Evolutionary conservation across 1,139 yeast species (phyloP).

Genomic region (Diutina pseudorugosa): DNA sequence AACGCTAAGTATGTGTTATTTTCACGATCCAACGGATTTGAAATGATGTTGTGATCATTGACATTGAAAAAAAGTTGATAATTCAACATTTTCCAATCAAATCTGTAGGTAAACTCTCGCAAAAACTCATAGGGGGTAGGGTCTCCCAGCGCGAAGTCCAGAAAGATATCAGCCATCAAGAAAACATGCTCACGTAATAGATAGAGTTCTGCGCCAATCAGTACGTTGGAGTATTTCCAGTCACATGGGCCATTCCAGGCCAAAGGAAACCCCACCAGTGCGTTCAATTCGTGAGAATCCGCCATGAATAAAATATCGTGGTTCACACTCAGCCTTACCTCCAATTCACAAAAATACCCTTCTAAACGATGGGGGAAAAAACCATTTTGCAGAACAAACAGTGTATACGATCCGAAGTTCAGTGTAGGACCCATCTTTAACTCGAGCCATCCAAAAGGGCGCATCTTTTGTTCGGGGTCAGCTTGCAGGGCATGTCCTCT

Average conservation of each 20-base stretch:
- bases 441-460: conserved; percentile 92
- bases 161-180: conserved; percentile 56
- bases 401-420: conserved; percentile 30
- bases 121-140: conserved; percentile 64
- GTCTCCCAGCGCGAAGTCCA: conserved; percentile 70
- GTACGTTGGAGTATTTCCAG: conserved; percentile 51
- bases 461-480: conserved; percentile 13
- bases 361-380: conserved; percentile 51
- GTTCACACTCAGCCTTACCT: conserved; percentile 72
- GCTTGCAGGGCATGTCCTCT: not conserved
- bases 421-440: conserved; percentile 48
- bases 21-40: conserved; percentile 73
- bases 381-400: conserved; percentile 37
- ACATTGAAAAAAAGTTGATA: conserved; percentile 63
- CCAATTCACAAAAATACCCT: conserved; percentile 43
- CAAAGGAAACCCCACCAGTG: conserved; percentile 57
- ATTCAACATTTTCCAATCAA: conserved; percentile 47
- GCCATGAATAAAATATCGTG: conserved; percentile 71
- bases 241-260: conserved; percentile 69
- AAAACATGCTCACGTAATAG: conserved; percentile 76
- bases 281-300: conserved; percentile 40
- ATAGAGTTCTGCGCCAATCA: conserved; percentile 46
- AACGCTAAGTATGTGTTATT: conserved; percentile 70
- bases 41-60: conserved; percentile 78
- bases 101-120: conserved; percentile 52